Evolutionary conservation across 345 rosid genomes (phyloP).

Genomic region (Triadica sebifera): DNA sequence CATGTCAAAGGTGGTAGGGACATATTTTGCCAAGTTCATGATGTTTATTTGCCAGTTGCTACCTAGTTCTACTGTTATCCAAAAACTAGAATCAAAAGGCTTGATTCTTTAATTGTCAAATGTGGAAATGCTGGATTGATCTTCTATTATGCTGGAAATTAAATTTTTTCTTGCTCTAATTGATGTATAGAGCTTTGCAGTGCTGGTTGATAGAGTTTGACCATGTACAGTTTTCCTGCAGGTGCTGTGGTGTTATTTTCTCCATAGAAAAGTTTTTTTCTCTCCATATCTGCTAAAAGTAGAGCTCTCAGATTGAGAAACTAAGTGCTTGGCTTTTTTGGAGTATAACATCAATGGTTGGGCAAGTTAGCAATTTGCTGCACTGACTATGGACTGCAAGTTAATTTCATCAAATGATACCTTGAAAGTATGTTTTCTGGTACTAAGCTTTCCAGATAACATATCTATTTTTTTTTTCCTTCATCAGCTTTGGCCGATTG

Average conservation of each 20-base stretch:
- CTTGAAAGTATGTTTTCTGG: neutral
- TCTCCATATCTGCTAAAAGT: neutral
- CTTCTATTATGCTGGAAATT: neutral
- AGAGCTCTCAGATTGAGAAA: neutral
- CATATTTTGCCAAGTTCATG: conserved; percentile 11
- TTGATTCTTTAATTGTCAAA: neutral
- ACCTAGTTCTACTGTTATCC: neutral
- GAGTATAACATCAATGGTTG: neutral
- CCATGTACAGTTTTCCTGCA: neutral
- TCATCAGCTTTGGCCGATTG: neutral
- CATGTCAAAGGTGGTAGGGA: conserved; percentile 7
- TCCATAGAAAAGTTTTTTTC: neutral
- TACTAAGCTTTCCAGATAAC: neutral
- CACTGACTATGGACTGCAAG: neutral
- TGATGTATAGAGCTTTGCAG: neutral
- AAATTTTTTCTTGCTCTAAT: neutral
- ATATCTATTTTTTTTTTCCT: neutral
- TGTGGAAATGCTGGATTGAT: neutral
- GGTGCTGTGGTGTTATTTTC: neutral
- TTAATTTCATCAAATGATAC: neutral
- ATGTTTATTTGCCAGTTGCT: conserved; percentile 12
- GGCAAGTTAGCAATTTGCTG: neutral
- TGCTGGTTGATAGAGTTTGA: neutral
- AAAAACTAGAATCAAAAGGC: neutral
- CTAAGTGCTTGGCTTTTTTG: neutral